Evolutionary conservation across 805 yeast genomes (phyloP).

Genomic region (Kodamaea kaohsiungensis): DNA sequence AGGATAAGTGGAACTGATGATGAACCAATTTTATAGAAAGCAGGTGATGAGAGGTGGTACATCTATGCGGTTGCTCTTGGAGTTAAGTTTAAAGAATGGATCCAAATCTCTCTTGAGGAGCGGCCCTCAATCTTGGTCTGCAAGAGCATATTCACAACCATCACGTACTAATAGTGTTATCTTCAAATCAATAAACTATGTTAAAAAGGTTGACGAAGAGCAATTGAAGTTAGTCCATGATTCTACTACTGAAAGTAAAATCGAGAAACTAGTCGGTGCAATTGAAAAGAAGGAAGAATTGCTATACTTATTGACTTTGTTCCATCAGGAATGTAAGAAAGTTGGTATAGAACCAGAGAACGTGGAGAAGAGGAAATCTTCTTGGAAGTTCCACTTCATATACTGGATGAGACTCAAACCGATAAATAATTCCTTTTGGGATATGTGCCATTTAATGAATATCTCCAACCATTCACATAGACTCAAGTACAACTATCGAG

Average conservation of each 20-base stretch:
- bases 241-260: conserved; percentile 23
- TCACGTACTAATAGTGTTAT: neutral
- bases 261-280: conserved; percentile 22
- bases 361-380: conserved; percentile 11
- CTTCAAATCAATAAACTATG: conserved; percentile 25
- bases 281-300: conserved; percentile 31
- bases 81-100: neutral
- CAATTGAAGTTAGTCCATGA: conserved; percentile 21
- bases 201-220: conserved; percentile 28
- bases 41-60: neutral
- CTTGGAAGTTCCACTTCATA: conserved; percentile 20
- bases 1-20: neutral
- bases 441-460: conserved; percentile 28
- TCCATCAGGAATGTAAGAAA: conserved; percentile 32
- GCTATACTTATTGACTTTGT: conserved; percentile 28
- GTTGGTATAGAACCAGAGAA: conserved; percentile 25
- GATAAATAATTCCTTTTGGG: conserved; percentile 41
- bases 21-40: neutral
- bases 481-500: conserved; percentile 22
- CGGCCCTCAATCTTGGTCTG: neutral
- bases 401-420: conserved; percentile 26
- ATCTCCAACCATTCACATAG: conserved; percentile 33
- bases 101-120: neutral
- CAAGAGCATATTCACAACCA: neutral
- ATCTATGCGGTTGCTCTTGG: neutral